These are phyloP conservation scores for Erodium texanum DNA, from an alignment of 441 rosid genomes.

Conservation along the genomic window DNA sequence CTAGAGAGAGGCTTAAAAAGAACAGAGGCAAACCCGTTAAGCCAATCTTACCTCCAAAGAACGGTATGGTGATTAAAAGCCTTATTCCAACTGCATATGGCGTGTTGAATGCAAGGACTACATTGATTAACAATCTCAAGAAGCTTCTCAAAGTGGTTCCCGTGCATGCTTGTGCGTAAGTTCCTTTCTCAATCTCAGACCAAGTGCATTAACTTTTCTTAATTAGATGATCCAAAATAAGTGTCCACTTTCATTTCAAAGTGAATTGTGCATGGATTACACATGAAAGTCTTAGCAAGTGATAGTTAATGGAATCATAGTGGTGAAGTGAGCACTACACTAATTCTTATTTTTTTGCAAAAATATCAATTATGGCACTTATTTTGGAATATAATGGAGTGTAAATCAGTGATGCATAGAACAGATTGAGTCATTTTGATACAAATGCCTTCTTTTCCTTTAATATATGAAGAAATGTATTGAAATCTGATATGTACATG, in stretches of 20 bases:
- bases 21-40: conserved; percentile 52
- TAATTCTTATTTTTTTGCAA: not conserved
- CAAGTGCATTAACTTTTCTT: not conserved
- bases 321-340: not conserved
- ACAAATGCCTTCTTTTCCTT: not conserved
- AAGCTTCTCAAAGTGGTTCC: conserved; percentile 70
- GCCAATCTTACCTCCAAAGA: conserved; percentile 60
- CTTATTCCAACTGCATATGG: conserved; percentile 64
- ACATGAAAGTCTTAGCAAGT: not conserved
- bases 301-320: not conserved
- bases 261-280: too few relatives aligned
- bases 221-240: too few relatives aligned
- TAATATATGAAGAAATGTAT: too few relatives aligned
- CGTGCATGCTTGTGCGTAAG: conserved; percentile 84
- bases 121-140: conserved; percentile 69
- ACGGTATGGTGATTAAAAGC: conserved; percentile 60
- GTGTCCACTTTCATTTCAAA: not conserved
- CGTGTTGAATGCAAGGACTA: conserved; percentile 59
- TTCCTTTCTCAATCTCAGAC: conserved; percentile 11
- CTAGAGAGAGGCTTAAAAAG: conserved; percentile 76
- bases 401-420: not conserved
- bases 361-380: not conserved
- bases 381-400: not conserved
- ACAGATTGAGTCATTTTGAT: not conserved
- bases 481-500: too few relatives aligned